phyloP scores from a whole-genome alignment of 306 rosid species.

The Vigna unguiculata region DNA sequence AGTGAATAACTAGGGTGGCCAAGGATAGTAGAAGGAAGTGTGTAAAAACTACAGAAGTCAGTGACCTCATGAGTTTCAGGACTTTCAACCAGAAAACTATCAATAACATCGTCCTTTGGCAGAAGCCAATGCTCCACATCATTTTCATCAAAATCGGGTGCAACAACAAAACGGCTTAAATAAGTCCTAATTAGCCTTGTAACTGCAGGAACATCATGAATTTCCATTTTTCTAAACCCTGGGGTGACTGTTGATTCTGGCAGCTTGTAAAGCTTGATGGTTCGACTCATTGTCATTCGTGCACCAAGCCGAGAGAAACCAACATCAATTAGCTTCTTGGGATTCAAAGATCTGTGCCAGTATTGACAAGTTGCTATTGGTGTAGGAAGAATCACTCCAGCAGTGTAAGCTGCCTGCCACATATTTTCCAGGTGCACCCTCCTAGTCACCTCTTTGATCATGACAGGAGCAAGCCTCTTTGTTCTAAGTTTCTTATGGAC shows the following conservation, averaged over 20 bases:
- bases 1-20: slow-evolving; percentile 61
- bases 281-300: slow-evolving; percentile 96
- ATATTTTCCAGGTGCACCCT: slow-evolving; percentile 96
- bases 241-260: slow-evolving; percentile 81
- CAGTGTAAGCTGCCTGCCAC: slow-evolving; percentile 97
- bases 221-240: slow-evolving; percentile 92
- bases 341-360: slow-evolving; percentile 97
- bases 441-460: slow-evolving; percentile 98
- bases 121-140: slow-evolving; percentile 98
- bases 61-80: slow-evolving; percentile 85
- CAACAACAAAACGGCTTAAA: slow-evolving; percentile 75
- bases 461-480: slow-evolving; percentile 97
- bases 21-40: slow-evolving; percentile 78
- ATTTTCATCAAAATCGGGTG: slow-evolving; percentile 86
- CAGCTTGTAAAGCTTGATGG: slow-evolving; percentile 90
- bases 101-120: slow-evolving; percentile 79
- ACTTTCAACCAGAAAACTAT: slow-evolving; percentile 92
- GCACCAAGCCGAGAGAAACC: slow-evolving; percentile 98
- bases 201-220: slow-evolving; percentile 88
- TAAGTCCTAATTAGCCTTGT: slow-evolving; percentile 81
- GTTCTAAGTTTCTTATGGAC: slow-evolving; percentile 97
- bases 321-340: slow-evolving; percentile 94
- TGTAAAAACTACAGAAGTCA: slow-evolving; percentile 96
- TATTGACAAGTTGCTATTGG: slow-evolving; percentile 92
- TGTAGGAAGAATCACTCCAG: slow-evolving; percentile 95